phyloP scores from a whole-genome alignment of 2,329 filamentous ascomycete species.

The Sordariomycetes sp. region DNA sequence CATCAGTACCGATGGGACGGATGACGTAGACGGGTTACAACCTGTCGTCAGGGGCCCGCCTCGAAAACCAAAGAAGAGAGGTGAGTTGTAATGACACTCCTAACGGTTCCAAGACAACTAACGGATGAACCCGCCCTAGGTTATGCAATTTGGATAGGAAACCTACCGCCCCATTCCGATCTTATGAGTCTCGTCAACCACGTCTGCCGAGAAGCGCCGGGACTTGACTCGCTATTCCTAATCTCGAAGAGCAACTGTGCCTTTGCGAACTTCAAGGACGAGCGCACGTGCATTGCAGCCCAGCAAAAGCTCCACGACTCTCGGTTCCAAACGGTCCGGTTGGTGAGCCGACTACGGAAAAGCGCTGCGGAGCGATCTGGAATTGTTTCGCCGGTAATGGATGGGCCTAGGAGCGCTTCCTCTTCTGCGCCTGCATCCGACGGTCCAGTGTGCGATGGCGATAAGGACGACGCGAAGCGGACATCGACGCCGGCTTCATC shows the following conservation, averaged over 20 bases:
- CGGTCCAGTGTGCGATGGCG: background rate
- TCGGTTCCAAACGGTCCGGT: constrained; percentile 68
- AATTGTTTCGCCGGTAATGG: constrained; percentile 38
- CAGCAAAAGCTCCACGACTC: constrained; percentile 84
- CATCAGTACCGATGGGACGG: background rate
- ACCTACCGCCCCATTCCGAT: constrained; percentile 72
- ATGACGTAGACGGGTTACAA: background rate
- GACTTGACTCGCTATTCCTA: constrained; percentile 80
- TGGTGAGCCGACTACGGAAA: constrained; percentile 72
- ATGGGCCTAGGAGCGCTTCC: constrained; percentile 26
- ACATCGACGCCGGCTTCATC: background rate
- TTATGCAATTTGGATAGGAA: constrained; percentile 92
- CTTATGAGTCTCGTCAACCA: constrained; percentile 81
- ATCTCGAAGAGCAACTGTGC: constrained; percentile 97
- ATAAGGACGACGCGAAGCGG: background rate
- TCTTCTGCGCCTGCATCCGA: constrained; percentile 6
- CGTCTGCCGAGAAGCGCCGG: constrained; percentile 65
- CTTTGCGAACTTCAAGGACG: constrained; percentile 88
- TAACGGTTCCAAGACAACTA: constrained; percentile 4
- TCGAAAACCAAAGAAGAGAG: constrained; percentile 46
- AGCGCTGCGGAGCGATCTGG: constrained; percentile 27
- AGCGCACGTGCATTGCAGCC: constrained; percentile 59
- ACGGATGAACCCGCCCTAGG: constrained; percentile 30
- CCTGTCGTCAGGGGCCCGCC: constrained; percentile 29
- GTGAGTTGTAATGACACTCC: constrained; percentile 23